Conservation (phyloP, 1,284 basidiomycete species). For the Tylopilus sp. region DNA sequence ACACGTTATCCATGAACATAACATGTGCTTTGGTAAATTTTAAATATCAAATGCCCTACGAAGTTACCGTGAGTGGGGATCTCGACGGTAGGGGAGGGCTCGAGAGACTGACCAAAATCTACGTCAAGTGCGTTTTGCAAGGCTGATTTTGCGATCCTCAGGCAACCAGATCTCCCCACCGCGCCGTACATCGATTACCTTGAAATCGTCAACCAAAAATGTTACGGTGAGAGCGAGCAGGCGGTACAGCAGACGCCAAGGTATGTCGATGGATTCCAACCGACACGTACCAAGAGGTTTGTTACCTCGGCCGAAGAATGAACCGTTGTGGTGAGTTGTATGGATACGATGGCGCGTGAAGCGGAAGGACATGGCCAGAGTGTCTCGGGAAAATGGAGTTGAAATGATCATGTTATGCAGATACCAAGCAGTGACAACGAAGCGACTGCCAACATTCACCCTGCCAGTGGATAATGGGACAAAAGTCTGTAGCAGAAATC, state of each 20-base stretch:
- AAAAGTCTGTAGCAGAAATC: not conserved
- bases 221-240: conserved; percentile 48
- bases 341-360: conserved; percentile 45
- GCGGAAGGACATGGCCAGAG: conserved; percentile 32
- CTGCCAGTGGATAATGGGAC: conserved; percentile 37
- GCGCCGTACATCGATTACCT: conserved; percentile 40
- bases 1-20: conserved; percentile 1
- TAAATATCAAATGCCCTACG: conserved; percentile 2
- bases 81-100: not conserved
- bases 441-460: conserved; percentile 17
- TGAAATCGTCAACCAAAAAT: conserved; percentile 59
- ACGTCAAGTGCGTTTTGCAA: not conserved
- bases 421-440: conserved; percentile 34
- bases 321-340: conserved; percentile 50
- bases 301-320: conserved; percentile 62
- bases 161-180: not conserved
- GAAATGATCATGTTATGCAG: conserved; percentile 55
- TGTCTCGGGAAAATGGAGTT: conserved; percentile 38
- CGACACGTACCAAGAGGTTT: conserved; percentile 46
- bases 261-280: conserved; percentile 35
- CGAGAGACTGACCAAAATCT: conserved; percentile 8
- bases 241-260: conserved; percentile 55
- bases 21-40: not conserved
- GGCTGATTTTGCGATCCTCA: not conserved
- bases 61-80: conserved; percentile 1